A percentile compares a stretch with the other conserved stretches of the same genome.
These are phyloP conservation scores for Pestalotiopsis sp. DNA, from an alignment of 2,329 filamentous ascomycete species.

Conservation along the genomic window DNA sequence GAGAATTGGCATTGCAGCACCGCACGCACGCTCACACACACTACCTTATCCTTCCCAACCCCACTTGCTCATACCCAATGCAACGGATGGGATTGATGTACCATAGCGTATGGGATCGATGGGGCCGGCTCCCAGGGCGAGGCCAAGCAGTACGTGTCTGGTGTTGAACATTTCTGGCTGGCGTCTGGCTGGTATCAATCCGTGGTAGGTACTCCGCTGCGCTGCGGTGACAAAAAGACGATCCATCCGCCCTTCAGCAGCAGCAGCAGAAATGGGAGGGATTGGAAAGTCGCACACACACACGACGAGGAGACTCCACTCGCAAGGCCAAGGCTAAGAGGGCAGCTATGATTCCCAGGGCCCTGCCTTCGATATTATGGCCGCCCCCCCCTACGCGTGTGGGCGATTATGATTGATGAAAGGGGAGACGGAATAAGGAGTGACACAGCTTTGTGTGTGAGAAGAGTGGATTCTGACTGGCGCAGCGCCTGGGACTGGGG, in stretches of 20 bases:
- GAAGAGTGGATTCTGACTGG: conserved; percentile 34
- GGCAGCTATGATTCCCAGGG: conserved; percentile 19
- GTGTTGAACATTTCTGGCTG: too few species aligned
- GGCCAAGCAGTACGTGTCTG: conserved; percentile 14
- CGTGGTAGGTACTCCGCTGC: not conserved
- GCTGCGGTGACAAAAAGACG: not conserved
- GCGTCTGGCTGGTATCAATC: not conserved
- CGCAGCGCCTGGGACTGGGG: conserved; percentile 11
- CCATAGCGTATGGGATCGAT: not conserved
- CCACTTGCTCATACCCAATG: conserved; percentile 2
- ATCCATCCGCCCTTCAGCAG: not conserved
- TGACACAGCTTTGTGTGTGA: conserved; percentile 43
- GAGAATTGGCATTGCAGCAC: not conserved
- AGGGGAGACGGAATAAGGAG: conserved; percentile 36
- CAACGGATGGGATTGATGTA: not conserved
- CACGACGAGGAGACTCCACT: conserved; percentile 1
- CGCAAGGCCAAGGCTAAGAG: conserved; percentile 6
- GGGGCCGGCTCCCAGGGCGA: not conserved
- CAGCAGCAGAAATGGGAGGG: not conserved
- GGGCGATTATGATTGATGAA: conserved; percentile 33
- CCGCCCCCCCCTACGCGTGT: conserved; percentile 11
- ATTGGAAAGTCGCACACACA: not conserved
- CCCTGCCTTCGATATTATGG: not conserved
- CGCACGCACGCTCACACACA: not conserved
- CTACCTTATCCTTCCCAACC: not conserved